A percentile compares a stretch with the other conserved stretches of the same genome.
These are phyloP conservation scores for Reutealis trisperma DNA, from an alignment of 345 rosid species.

Conservation along the genomic window DNA sequence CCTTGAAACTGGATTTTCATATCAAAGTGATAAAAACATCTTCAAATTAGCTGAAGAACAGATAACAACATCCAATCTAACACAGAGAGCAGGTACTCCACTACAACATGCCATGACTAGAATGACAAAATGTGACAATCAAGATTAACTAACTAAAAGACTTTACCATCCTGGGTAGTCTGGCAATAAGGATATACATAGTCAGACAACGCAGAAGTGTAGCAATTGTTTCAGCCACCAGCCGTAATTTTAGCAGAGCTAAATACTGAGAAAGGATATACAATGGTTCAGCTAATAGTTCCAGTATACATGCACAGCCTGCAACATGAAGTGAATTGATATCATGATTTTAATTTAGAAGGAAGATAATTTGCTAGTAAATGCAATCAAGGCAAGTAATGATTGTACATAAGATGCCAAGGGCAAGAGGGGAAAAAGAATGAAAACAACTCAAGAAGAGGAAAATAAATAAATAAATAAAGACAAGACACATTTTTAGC, in stretches of 20 bases:
- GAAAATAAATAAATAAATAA: background rate
- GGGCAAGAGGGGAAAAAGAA: too few relatives aligned
- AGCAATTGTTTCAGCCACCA: slow-evolving; percentile 78
- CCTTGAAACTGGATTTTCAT: background rate
- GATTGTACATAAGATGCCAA: background rate
- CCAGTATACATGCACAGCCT: slow-evolving; percentile 86
- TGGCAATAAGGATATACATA: slow-evolving; percentile 67
- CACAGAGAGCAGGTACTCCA: background rate
- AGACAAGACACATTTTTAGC: background rate
- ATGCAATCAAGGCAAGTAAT: background rate
- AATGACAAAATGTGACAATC: slow-evolving; percentile 6
- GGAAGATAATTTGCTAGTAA: background rate
- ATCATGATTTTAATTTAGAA: slow-evolving; percentile 4
- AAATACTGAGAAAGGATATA: slow-evolving; percentile 88
- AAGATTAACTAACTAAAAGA: slow-evolving; percentile 15
- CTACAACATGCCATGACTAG: background rate
- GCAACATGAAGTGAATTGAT: slow-evolving; percentile 27
- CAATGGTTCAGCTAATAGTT: slow-evolving; percentile 87
- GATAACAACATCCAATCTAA: background rate
- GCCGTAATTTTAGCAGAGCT: slow-evolving; percentile 65
- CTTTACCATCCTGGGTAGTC: slow-evolving; percentile 61
- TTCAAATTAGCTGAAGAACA: slow-evolving; percentile 6
- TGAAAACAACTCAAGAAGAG: background rate
- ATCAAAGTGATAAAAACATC: background rate
- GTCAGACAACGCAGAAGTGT: slow-evolving; percentile 74